phyloP scores from a whole-genome alignment of 768 basidiomycete genomes.

The Candolleomyces eurysporus region DNA sequence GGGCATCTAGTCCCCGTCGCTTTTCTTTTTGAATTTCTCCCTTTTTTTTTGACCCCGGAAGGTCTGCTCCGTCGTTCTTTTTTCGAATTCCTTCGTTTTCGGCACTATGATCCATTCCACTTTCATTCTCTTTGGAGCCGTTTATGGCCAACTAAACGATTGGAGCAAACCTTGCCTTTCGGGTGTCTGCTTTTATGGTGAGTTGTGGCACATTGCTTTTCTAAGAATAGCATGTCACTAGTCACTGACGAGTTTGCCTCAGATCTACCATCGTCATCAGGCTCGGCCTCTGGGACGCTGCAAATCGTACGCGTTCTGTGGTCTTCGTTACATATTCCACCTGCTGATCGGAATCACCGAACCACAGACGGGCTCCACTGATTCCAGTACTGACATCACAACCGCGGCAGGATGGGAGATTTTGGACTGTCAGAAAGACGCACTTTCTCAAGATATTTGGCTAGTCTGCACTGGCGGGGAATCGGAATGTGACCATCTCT shows the following conservation, averaged over 20 bases:
- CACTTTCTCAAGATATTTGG: slow-evolving; percentile 30
- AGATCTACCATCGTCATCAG: slow-evolving; percentile 11
- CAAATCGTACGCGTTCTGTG: slow-evolving; percentile 9
- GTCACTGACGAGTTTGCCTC: background rate
- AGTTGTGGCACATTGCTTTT: background rate
- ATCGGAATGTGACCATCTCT: slow-evolving; percentile 22
- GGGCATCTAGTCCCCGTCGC: background rate
- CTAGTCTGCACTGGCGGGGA: slow-evolving; percentile 28
- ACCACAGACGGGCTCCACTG: slow-evolving; percentile 19
- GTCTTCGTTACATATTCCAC: background rate
- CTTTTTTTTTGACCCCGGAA: background rate
- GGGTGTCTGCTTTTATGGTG: slow-evolving; percentile 35
- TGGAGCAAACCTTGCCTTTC: background rate
- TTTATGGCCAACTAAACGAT: background rate
- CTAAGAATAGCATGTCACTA: background rate
- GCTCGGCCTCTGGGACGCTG: slow-evolving; percentile 8
- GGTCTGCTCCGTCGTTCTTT: background rate
- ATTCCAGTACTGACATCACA: slow-evolving; percentile 37
- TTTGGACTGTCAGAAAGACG: slow-evolving; percentile 30
- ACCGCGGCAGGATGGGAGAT: slow-evolving; percentile 40
- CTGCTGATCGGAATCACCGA: background rate
- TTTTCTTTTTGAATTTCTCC: background rate
- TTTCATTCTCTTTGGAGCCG: background rate
- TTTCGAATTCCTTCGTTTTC: background rate
- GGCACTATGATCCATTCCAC: background rate